phyloP scores from a whole-genome alignment of 371 early-diverging fungal species.

The Fennellomyces sp. region DNA sequence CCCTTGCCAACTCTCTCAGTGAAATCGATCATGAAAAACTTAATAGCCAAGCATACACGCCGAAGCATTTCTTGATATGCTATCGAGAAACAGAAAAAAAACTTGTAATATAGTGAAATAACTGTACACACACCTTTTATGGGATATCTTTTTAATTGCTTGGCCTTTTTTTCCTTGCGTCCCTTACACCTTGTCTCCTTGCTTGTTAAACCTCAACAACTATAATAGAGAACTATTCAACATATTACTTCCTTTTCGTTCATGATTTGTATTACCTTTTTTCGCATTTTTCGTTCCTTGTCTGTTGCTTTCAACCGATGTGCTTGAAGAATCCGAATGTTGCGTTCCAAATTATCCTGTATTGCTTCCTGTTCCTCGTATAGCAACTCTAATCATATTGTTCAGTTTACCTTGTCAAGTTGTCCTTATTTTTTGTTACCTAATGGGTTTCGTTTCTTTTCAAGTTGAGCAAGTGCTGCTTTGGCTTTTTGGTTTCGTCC shows the following conservation, averaged over 20 bases:
- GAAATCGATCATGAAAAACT: constrained; percentile 7
- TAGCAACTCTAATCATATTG: constrained; percentile 22
- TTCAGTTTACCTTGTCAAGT: not conserved
- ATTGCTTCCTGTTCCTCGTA: constrained; percentile 25
- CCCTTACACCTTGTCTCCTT: not conserved
- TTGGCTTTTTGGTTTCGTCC: constrained; percentile 49
- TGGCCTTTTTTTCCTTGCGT: not conserved
- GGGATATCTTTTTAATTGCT: not conserved
- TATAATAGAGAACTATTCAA: not conserved
- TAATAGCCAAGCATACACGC: not conserved
- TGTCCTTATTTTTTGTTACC: constrained; percentile 31
- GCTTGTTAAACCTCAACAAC: constrained; percentile 6
- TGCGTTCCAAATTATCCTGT: constrained; percentile 38
- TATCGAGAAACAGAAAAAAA: not conserved
- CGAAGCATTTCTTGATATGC: not conserved
- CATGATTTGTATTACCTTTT: not conserved
- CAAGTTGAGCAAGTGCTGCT: constrained; percentile 31
- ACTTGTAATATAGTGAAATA: not conserved
- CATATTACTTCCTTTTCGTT: too few species aligned
- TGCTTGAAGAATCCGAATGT: constrained; percentile 31
- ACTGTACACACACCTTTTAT: too few species aligned
- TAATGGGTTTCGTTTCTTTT: constrained; percentile 53
- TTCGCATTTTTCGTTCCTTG: constrained; percentile 20
- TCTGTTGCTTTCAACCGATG: constrained; percentile 31
- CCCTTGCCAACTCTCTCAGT: not conserved